phyloP scores from a whole-genome alignment of 768 basidiomycete species.

The Boletus fagicola region DNA sequence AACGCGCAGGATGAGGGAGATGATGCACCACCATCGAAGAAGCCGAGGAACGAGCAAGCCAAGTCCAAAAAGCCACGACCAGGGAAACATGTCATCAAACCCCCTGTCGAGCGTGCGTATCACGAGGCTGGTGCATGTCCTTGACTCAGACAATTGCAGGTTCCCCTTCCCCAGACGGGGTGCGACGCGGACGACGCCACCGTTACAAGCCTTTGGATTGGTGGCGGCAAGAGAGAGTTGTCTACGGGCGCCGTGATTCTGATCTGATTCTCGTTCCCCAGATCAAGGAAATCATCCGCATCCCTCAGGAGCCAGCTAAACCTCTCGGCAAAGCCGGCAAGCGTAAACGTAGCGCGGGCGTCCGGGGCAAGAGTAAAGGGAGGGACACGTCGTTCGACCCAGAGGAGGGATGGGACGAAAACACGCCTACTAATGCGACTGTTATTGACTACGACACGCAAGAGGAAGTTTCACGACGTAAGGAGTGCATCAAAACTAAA shows the following conservation, averaged over 20 bases:
- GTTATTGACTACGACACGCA: conserved; percentile 66
- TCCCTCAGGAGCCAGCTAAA: conserved; percentile 48
- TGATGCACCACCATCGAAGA: conserved; percentile 29
- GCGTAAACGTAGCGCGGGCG: conserved; percentile 31
- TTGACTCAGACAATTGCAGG: conserved; percentile 19
- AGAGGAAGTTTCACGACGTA: conserved; percentile 69
- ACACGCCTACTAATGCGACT: conserved; percentile 62
- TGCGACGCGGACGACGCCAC: conserved; percentile 69
- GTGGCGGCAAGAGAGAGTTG: conserved; percentile 91
- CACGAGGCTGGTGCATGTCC: not conserved
- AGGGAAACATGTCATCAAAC: conserved; percentile 18
- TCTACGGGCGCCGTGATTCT: conserved; percentile 66
- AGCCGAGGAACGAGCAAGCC: conserved; percentile 27
- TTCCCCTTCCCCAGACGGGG: conserved; percentile 39
- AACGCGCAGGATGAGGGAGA: conserved; percentile 53
- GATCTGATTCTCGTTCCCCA: conserved; percentile 55
- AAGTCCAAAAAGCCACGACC: conserved; percentile 28
- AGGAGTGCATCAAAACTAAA: conserved; percentile 33
- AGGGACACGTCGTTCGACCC: conserved; percentile 39
- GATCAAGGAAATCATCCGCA: conserved; percentile 62
- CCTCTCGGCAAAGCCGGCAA: conserved; percentile 46
- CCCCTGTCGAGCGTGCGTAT: conserved; percentile 27
- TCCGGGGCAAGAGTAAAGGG: conserved; percentile 38
- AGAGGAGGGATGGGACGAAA: conserved; percentile 84
- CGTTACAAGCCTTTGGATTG: conserved; percentile 77